Evolutionary conservation across 2,329 filamentous ascomycete genomes (phyloP), one percentile per base, ranked within the genome.

Genomic region (Ascochyta lentis): DNA sequence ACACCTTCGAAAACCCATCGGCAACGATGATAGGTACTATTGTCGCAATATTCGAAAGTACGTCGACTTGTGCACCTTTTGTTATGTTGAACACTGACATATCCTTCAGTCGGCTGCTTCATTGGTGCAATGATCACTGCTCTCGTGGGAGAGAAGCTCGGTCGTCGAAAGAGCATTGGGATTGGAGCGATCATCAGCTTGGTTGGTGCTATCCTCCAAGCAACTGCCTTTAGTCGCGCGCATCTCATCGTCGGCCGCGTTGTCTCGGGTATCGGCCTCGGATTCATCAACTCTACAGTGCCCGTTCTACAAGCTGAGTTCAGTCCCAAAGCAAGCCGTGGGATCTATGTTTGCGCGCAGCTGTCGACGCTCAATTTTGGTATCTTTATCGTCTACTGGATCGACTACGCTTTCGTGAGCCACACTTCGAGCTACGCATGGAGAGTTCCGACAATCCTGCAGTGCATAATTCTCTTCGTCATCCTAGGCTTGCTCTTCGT

Each of bases 71-170:
- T 19, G 23, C 16, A 31, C 4, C 29, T 10, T 23, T 22, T 16
- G 3, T 22, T 9, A 8, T 2, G 3, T 12, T 24, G 12, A 6
- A 6, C 33, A 27, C 23, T 62, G 22, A 61, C 38, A 12, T 4
- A 6, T n/a, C 2, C 3, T 23, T 6, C 24, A 63, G 59, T 78
- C 26, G 80, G 81, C 12, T 78, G 76, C 56, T 76, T 79, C 49
- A 40, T 73, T 31, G 74, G 74, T 15, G 76, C 76, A 6, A 68
- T 78, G 34, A 50, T 70, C 2, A 63, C 58, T n/a, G 60, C 66
- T 12, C 73, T 75, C 52, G 63, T 83, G 12, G 86, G 85, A 34
- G 85, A 88, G 59, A 75, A 76, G 5, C 78, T 86, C 31, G 84
- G 84, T 15, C 77, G 84, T 39, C 60, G 62, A 40, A 63, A 65